Evolutionary conservation across 805 yeast species (phyloP).

Genomic region (Saccharomycopsis babjevae): DNA sequence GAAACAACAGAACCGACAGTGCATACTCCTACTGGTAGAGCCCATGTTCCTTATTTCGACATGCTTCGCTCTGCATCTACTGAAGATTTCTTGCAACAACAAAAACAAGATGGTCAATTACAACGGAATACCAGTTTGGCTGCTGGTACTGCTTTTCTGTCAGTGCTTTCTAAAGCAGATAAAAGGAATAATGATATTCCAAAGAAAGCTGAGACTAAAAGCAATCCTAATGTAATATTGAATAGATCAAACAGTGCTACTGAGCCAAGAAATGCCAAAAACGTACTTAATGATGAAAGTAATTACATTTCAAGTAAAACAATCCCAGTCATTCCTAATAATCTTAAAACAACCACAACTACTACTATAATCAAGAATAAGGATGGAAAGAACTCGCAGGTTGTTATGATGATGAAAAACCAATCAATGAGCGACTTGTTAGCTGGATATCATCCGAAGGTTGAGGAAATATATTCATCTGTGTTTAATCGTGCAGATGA

Average conservation of each 20-base stretch:
- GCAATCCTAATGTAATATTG: background rate
- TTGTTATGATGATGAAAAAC: slow-evolving; percentile 2
- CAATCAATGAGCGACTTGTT: slow-evolving; percentile 12
- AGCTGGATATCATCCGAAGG: slow-evolving; percentile 16
- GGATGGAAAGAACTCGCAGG: slow-evolving; percentile 1
- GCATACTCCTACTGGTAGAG: background rate
- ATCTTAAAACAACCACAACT: background rate
- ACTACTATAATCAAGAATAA: background rate
- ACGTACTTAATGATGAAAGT: background rate
- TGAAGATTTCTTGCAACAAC: background rate
- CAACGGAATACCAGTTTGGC: background rate
- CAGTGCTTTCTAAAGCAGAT: background rate
- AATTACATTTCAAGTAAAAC: background rate
- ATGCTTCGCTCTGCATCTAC: background rate
- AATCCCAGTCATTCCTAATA: background rate
- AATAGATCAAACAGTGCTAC: background rate
- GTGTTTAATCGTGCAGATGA: slow-evolving; percentile 14
- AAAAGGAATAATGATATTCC: background rate
- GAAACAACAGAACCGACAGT: background rate
- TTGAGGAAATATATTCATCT: slow-evolving; percentile 12
- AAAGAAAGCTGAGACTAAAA: background rate
- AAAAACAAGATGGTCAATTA: background rate
- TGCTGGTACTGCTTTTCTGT: background rate
- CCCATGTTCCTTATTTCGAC: background rate
- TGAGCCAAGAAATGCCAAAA: background rate